Conservation (phyloP, 768 basidiomycete genomes). For the Gelatoporia subvermispora region DNA sequence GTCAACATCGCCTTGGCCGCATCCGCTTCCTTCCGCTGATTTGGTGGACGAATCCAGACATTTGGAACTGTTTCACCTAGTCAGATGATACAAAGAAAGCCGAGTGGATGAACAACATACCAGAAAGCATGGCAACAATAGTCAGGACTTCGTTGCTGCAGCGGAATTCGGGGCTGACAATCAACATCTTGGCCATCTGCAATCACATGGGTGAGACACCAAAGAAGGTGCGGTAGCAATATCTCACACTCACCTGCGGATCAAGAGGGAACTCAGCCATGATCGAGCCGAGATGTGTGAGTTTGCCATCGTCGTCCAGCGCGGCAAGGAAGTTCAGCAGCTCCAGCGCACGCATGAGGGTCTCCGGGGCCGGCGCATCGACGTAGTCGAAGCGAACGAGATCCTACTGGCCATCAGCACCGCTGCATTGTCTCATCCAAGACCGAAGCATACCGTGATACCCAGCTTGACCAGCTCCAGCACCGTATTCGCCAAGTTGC, state of each 20-base stretch:
- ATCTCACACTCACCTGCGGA: constrained; percentile 61
- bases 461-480: constrained; percentile 93
- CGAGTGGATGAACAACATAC: constrained; percentile 34
- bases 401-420: constrained; percentile 12
- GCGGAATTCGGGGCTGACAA: constrained; percentile 89
- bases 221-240: not conserved
- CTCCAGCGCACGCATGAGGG: constrained; percentile 94
- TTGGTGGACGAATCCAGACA: constrained; percentile 90
- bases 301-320: constrained; percentile 88
- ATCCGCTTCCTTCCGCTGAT: constrained; percentile 86
- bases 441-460: constrained; percentile 55
- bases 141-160: constrained; percentile 96
- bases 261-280: constrained; percentile 99
- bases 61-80: constrained; percentile 61
- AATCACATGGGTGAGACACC: not conserved
- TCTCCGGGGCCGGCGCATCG: constrained; percentile 42
- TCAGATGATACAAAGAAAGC: not conserved
- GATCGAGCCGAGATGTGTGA: constrained; percentile 80
- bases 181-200: constrained; percentile 89
- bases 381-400: constrained; percentile 26
- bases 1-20: constrained; percentile 83
- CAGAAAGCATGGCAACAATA: constrained; percentile 94
- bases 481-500: constrained; percentile 90
- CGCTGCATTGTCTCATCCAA: not conserved
- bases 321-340: constrained; percentile 89